A percentile compares a stretch with the other conserved stretches of the same genome.
These are phyloP conservation scores for Exobasidium rhododendri DNA, from an alignment of 1,284 basidiomycete species.

Conservation along the genomic window DNA sequence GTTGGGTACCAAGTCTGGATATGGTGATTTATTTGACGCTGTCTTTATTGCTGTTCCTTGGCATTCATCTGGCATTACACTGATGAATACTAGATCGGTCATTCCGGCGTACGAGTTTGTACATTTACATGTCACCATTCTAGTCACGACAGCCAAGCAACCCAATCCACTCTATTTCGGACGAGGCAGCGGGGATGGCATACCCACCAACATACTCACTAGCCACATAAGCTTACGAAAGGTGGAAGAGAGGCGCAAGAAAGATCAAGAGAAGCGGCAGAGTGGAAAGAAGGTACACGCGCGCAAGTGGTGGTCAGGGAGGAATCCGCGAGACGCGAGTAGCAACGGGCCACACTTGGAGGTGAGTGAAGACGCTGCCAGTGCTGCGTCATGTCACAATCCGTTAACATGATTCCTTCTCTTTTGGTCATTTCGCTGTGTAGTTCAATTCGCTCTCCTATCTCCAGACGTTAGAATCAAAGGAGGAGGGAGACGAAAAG, in stretches of 20 bases:
- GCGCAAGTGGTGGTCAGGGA: slow-evolving; percentile 9
- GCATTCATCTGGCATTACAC: slow-evolving; percentile 43
- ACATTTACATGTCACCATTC: slow-evolving; percentile 79
- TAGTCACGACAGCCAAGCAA: slow-evolving; percentile 69
- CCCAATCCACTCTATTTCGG: slow-evolving; percentile 73
- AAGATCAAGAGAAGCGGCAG: not conserved
- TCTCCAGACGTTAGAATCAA: slow-evolving; percentile 62
- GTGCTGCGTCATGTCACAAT: not conserved
- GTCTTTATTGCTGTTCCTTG: slow-evolving; percentile 51
- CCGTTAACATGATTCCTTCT: no score
- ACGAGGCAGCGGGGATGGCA: slow-evolving; percentile 56
- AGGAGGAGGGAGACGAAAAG: slow-evolving; percentile 24
- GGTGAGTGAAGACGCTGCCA: not conserved
- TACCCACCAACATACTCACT: slow-evolving; percentile 73
- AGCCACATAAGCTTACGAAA: slow-evolving; percentile 35
- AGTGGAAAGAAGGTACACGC: slow-evolving; percentile 7
- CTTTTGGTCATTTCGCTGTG: no score
- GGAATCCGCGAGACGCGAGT: not conserved
- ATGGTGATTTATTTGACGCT: slow-evolving; percentile 43
- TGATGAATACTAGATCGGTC: slow-evolving; percentile 54
- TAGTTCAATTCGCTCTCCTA: slow-evolving; percentile 87
- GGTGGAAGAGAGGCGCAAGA: slow-evolving; percentile 11
- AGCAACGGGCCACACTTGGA: slow-evolving; percentile 8
- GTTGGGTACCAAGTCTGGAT: slow-evolving; percentile 41
- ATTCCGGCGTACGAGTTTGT: slow-evolving; percentile 73